Conservation (phyloP, 2,329 filamentous ascomycete genomes). For the Endocalyx cinctus region DNA sequence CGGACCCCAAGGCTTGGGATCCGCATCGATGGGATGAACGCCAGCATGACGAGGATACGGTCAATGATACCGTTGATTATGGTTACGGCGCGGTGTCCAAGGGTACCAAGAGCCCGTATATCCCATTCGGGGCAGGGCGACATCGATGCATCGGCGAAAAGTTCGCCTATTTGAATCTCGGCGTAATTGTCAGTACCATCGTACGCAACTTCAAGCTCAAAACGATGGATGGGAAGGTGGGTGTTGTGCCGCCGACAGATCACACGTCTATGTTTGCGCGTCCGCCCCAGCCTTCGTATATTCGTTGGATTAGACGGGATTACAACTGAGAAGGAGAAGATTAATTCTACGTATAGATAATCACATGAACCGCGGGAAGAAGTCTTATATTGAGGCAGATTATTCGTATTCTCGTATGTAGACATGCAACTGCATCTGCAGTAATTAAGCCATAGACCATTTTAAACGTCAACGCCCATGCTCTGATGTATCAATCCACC, state of each 20-base stretch:
- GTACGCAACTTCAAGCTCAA: constrained; percentile 57
- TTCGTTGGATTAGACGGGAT: too few species aligned
- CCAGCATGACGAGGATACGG: constrained; percentile 7
- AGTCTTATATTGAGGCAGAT: too few species aligned
- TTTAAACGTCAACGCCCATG: too few species aligned
- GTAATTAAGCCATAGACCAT: too few species aligned
- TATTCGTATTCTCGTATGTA: too few species aligned
- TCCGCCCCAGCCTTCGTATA: constrained; percentile 27
- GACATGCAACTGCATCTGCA: too few species aligned
- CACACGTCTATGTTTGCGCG: constrained; percentile 47
- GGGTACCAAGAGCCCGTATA: constrained; percentile 44
- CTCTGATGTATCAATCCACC: too few species aligned
- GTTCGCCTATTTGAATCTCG: constrained; percentile 67
- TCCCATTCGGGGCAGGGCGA: constrained; percentile 69
- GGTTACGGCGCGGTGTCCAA: constrained; percentile 27
- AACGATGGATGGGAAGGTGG: constrained; percentile 50
- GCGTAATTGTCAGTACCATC: constrained; percentile 58
- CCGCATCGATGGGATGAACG: constrained; percentile 57
- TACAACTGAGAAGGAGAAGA: too few species aligned
- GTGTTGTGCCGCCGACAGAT: constrained; percentile 61
- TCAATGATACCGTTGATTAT: constrained; percentile 21
- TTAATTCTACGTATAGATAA: too few species aligned
- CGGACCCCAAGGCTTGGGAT: constrained; percentile 54
- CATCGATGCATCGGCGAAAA: constrained; percentile 74
- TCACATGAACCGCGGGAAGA: too few species aligned